Conservation (phyloP, 1,284 basidiomycete species). For the Coniferiporia sulphurascens region DNA sequence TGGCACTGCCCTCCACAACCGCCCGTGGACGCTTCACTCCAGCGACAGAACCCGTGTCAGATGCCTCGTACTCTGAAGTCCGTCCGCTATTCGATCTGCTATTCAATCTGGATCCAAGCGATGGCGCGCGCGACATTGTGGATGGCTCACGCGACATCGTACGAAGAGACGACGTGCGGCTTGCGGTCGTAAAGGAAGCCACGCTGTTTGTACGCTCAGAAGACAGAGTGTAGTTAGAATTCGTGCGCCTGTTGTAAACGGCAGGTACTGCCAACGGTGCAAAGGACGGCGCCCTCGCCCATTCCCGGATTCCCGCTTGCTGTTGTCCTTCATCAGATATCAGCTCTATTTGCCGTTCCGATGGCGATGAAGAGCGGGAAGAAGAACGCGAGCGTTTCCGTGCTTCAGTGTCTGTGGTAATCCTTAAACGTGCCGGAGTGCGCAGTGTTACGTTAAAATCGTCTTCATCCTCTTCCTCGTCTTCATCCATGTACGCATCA, state of each 20-base stretch:
- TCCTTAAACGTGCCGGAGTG: constrained; percentile 39
- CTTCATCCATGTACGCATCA: constrained; percentile 35
- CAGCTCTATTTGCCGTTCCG: neutral
- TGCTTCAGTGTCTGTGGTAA: neutral
- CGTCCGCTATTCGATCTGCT: constrained; percentile 4
- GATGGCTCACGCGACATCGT: constrained; percentile 7
- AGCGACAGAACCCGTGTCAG: constrained; percentile 2
- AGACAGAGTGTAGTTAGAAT: constrained; percentile 18
- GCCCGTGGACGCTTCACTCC: constrained; percentile 13
- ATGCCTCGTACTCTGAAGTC: neutral
- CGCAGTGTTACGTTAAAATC: constrained; percentile 61
- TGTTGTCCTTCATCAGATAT: neutral
- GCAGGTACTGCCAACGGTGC: neutral
- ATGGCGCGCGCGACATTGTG: constrained; percentile 4
- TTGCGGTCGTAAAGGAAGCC: constrained; percentile 13
- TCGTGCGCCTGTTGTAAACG: constrained; percentile 1
- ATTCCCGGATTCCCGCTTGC: neutral
- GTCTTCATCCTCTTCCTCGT: constrained; percentile 48
- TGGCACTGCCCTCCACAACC: neutral
- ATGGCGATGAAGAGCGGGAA: neutral
- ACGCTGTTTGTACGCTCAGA: constrained; percentile 5
- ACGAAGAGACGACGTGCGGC: constrained; percentile 4
- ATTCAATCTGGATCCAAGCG: constrained; percentile 12
- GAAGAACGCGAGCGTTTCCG: neutral
- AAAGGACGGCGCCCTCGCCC: neutral